Base-by-base conservation (phyloP, 2,329 filamentous ascomycete genomes). In the Lasiodiplodia theobromae region DNA sequence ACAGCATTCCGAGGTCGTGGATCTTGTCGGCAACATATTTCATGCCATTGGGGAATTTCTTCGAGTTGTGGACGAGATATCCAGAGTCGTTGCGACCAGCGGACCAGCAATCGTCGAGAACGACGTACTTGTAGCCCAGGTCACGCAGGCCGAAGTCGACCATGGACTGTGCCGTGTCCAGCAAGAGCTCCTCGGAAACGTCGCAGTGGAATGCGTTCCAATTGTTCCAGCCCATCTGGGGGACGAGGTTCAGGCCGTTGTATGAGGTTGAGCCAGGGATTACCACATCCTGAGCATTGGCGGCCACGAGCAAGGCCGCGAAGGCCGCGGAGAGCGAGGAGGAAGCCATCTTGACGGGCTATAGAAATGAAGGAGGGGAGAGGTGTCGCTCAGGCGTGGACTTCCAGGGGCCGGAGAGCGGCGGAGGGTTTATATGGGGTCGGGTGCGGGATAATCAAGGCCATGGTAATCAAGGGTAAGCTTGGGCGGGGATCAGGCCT, bases 91-190 rank as follows among this genome's bases (percentile, higher is more conserved):
- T 80, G 14, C 85, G 79, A 37, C 83, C 83, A 51, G 77, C 73
- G 14, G 78, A 80, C 85, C 85, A 87, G 74, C 85, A 86, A 71
- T 87, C 85, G 71, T 87, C 85, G 1, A 87, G 77, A 47, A 84
- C 77, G 52, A 86, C 81, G 71, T 86, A 86, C 68, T 84, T 76
- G 72, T 86, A 86, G 37, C 84, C 84, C 8, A 82, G 71, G 69
- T 86, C 84, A 38, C 82, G 78, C 40, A 86, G 73, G 4, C 85
- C 84, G 57, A 78, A 77, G 38, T 82, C 75, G 21, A 84, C 75
- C 67, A 86, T 79, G 56, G 81, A 74, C 44, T 81, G 75, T 0
- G 85, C 84, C 0, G 84, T 85, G 8, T 77, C 78, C 64, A 86
- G 74, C 47, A 86, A 75, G 58, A 85, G 77, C 18, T 77, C 76